phyloP scores from a whole-genome alignment of 129 eudicot genomes.

The Heracleum sosnowskyi region DNA sequence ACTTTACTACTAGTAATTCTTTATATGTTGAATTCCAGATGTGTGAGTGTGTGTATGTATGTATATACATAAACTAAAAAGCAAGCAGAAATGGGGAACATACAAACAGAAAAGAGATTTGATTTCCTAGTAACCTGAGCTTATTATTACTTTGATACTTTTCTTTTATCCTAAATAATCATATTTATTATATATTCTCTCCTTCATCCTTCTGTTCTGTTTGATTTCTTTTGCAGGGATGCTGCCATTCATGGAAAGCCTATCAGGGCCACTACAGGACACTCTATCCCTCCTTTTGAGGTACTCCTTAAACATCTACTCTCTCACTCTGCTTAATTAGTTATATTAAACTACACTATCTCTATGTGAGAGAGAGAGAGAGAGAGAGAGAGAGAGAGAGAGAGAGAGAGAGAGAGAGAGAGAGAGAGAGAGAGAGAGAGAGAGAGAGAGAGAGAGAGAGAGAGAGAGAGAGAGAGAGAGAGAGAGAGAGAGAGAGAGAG shows the following conservation, averaged over 20 bases:
- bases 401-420: too few relatives aligned
- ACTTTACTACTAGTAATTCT: background rate
- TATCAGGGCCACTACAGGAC: background rate
- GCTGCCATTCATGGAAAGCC: constrained; percentile 7
- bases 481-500: too few relatives aligned
- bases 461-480: too few relatives aligned
- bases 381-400: too few relatives aligned
- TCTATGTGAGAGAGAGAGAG: too few relatives aligned
- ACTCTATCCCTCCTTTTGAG: constrained; percentile 5
- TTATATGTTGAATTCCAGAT: background rate
- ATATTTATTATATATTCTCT: background rate
- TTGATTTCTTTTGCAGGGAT: constrained; percentile 4
- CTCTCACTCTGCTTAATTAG: background rate
- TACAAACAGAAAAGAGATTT: background rate
- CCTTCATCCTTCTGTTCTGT: background rate
- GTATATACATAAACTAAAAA: too few relatives aligned
- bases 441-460: too few relatives aligned
- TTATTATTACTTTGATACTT: background rate
- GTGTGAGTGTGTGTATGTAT: background rate
- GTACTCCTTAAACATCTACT: background rate
- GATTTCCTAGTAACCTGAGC: background rate
- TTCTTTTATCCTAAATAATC: background rate
- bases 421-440: too few relatives aligned
- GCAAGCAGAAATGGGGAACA: constrained; percentile 11
- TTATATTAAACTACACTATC: background rate